Evolutionary conservation across 768 basidiomycete genomes (phyloP).

Genomic region (Leccinum sublutescens): DNA sequence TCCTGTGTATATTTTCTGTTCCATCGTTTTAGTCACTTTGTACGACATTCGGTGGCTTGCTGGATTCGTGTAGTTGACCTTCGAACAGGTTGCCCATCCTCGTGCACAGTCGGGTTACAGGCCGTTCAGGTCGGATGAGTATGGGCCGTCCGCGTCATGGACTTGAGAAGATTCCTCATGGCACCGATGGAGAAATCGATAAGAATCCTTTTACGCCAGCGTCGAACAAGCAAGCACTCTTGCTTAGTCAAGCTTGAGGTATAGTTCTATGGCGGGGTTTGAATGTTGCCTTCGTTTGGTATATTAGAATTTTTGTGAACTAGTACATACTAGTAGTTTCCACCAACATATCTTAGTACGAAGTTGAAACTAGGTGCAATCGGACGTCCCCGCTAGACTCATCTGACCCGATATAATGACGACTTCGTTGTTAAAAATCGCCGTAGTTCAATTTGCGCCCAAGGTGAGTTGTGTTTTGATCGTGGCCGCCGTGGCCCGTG

Average conservation of each 20-base stretch:
- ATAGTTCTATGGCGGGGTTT: not conserved
- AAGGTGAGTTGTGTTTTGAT: constrained; percentile 35
- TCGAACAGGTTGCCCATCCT: too few relatives aligned
- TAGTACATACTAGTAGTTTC: too few relatives aligned
- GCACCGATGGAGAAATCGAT: not conserved
- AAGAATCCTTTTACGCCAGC: not conserved
- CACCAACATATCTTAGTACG: too few relatives aligned
- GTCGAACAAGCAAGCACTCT: too few relatives aligned
- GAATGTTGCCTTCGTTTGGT: not conserved
- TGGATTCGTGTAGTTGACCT: too few relatives aligned
- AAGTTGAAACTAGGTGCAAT: too few relatives aligned
- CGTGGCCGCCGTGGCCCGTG: not conserved
- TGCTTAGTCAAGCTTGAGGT: too few relatives aligned
- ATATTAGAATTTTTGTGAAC: too few relatives aligned
- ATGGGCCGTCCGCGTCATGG: not conserved
- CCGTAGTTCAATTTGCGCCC: constrained; percentile 52
- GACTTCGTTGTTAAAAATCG: constrained; percentile 36
- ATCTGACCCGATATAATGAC: constrained; percentile 8
- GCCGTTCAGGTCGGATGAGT: not conserved
- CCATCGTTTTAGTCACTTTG: too few relatives aligned
- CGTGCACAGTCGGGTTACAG: not conserved
- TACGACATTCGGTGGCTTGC: too few relatives aligned
- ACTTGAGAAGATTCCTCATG: too few relatives aligned
- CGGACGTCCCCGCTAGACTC: not conserved
- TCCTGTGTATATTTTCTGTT: too few relatives aligned